Percentiles rank a stretch among this genome's conserved stretches.
phyloP scores from a whole-genome alignment of 202 grass and related monocot genomes.

The Elaeis oleifera region DNA sequence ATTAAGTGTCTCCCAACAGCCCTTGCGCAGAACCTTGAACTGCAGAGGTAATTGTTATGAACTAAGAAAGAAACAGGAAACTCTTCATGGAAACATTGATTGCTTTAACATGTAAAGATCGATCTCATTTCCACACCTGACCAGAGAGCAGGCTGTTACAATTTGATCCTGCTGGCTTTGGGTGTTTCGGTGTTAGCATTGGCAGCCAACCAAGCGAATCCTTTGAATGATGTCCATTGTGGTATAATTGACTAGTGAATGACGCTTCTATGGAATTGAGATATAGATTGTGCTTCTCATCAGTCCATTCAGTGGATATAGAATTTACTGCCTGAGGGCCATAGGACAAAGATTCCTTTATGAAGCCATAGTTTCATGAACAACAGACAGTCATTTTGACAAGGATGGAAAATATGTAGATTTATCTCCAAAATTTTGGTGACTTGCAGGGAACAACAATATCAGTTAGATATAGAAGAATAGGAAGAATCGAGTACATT shows the following conservation, averaged over 20 bases:
- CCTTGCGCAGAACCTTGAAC: conserved; percentile 15
- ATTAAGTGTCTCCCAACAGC: neutral
- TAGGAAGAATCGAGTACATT: too few relatives aligned
- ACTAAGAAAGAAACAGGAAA: neutral
- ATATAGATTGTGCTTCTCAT: conserved; percentile 21
- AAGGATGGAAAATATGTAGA: too few relatives aligned
- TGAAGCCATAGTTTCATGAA: neutral
- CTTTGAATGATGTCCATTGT: neutral
- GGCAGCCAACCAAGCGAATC: neutral
- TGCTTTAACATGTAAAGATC: neutral
- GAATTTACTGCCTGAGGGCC: neutral
- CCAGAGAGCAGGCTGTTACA: conserved; percentile 1
- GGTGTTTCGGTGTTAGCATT: neutral
- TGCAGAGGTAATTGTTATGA: neutral
- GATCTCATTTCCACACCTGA: neutral
- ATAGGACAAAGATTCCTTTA: too few relatives aligned
- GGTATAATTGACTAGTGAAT: conserved; percentile 18
- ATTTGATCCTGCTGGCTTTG: neutral
- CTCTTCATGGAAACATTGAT: too few relatives aligned
- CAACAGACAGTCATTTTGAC: too few relatives aligned
- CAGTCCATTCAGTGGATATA: conserved; percentile 16
- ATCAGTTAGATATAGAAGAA: too few relatives aligned
- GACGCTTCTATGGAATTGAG: conserved; percentile 24
- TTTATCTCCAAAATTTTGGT: too few relatives aligned
- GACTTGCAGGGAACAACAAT: too few relatives aligned